Evolutionary conservation across 257 asterid species (phyloP), one percentile per base, ranked within the genome.

Genomic region (Solanum corneliomulleri): DNA sequence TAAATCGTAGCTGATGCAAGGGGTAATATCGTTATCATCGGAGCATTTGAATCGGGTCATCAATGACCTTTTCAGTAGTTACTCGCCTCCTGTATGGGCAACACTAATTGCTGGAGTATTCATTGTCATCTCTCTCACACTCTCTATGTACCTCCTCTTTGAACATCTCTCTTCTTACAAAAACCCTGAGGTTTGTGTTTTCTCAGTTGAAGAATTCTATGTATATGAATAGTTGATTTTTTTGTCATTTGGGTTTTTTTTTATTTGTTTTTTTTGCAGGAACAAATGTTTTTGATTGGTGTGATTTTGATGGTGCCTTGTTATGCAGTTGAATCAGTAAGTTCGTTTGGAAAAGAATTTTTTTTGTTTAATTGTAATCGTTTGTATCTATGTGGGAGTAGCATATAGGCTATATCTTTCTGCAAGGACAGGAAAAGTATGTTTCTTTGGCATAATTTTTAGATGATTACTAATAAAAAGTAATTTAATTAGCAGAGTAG

Each of bases 261-360:
- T 39, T 0, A 41, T 86, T 85, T 85, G 58, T 77, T 52, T 31
- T 52, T 31, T 82, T 82, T 25, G 82, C 92, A 95, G 99, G 99
- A 96, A 92, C 99, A 96, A 90, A 96, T 94, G 91, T 96, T 96
- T 91, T 89, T 96, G 90, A 96, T 96, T 84, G 98, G 99, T 62
- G 98, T 96, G 86, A 88, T 95, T 86, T 87, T 96, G 92, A 95
- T 96, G 99, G 99, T 96, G 14, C 99, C 99, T 35, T 95, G 95
- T 89, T 96, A 96, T 90, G 93, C 95, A 80, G 93, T 96, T 91
- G 99, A 96, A 93, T 96, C 99, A 7, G 99, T 95, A 87, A 92
- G 97, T 88, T 76, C 60, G 6, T 76, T 41, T 47, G 16, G 37
- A 47, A 80, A 18, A 5, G 35, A 15, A 9, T 2, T 1, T 80